Conservation (phyloP, 2,329 filamentous ascomycete species). For the Curvularia spicifera region DNA sequence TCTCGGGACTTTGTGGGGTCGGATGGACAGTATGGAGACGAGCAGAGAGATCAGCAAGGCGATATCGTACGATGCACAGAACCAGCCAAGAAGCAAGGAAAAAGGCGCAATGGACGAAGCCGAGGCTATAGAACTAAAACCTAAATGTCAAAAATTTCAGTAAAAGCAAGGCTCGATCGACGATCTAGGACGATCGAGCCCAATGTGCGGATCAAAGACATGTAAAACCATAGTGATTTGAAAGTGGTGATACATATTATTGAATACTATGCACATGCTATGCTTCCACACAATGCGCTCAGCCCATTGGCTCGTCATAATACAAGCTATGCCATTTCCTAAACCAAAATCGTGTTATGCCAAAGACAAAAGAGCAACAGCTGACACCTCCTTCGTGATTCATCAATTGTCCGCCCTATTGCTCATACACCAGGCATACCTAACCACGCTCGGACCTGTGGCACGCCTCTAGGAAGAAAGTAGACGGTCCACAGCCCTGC, state of each 20-base stretch:
- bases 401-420: not conserved
- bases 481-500: conserved; percentile 55
- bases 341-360: not conserved
- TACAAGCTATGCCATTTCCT: not conserved
- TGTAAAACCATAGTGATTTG: not conserved
- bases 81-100: not conserved
- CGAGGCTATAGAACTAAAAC: not conserved
- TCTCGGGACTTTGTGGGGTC: not conserved
- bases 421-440: conserved; percentile 56
- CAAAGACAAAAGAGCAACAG: not conserved
- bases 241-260: conserved; percentile 7
- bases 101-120: not conserved
- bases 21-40: not conserved
- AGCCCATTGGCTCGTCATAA: conserved; percentile 5
- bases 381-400: not conserved
- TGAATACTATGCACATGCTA: conserved; percentile 9
- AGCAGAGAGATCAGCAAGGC: not conserved
- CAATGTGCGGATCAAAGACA: not conserved
- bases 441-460: conserved; percentile 51
- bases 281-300: conserved; percentile 7
- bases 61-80: not conserved
- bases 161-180: not conserved
- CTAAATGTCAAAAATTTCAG: not conserved
- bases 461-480: conserved; percentile 55
- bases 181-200: not conserved